Percentiles rank a stretch among this genome's conserved stretches.
Conservation (phyloP, 164 flowering plant species). For the Litsea cubeba region DNA sequence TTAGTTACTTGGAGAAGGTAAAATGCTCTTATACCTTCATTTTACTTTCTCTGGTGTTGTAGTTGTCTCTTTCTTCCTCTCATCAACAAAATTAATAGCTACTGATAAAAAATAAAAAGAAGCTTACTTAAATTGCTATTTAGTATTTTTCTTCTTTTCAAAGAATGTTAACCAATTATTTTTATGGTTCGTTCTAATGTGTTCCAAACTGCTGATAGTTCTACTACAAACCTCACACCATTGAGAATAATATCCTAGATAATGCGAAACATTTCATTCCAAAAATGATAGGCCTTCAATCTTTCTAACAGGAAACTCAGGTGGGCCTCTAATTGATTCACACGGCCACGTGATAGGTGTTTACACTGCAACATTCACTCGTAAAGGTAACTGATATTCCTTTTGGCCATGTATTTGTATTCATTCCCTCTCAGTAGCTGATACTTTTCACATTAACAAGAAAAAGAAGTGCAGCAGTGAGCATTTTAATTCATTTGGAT, state of each 20-base stretch:
- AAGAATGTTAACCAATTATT: no score
- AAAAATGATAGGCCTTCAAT: neutral
- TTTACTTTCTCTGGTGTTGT: no score
- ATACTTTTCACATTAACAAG: neutral
- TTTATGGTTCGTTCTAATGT: neutral
- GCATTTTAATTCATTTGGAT: no score
- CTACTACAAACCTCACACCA: neutral
- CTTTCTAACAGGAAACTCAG: slow-evolving; percentile 68
- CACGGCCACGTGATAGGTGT: slow-evolving; percentile 90
- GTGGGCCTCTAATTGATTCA: slow-evolving; percentile 86
- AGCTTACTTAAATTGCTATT: no score
- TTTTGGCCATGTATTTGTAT: no score
- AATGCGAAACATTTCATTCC: neutral
- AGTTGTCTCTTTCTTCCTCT: no score
- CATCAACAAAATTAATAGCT: no score
- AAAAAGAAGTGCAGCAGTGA: no score
- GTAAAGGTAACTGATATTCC: slow-evolving; percentile 51
- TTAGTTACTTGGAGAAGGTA: no score
- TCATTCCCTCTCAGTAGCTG: neutral
- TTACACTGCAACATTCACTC: slow-evolving; percentile 89
- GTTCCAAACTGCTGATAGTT: neutral
- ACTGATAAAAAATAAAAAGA: no score
- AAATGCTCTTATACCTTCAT: no score
- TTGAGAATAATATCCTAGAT: neutral
- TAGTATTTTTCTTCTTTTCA: no score